Percentiles rank a stretch among this genome's conserved stretches.
phyloP scores from a whole-genome alignment of 1,284 basidiomycete species.

The Fomitopsis betulina region DNA sequence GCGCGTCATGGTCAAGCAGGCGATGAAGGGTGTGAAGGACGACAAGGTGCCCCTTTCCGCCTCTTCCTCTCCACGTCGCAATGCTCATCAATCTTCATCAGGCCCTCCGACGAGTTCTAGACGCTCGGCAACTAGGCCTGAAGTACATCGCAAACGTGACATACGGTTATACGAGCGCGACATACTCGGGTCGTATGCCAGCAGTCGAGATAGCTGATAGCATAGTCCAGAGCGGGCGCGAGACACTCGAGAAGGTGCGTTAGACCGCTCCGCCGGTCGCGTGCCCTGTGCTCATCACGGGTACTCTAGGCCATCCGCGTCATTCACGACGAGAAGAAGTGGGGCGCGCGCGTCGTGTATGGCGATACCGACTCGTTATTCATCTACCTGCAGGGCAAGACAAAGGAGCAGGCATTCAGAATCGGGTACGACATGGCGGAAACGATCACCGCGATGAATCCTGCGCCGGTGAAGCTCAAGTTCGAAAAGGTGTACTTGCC shows the following conservation, averaged over 20 bases:
- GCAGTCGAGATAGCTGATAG: constrained; percentile 97
- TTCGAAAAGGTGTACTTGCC: constrained; percentile 98
- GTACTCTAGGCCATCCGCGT: constrained; percentile 69
- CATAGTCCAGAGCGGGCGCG: constrained; percentile 94
- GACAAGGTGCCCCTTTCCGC: constrained; percentile 57
- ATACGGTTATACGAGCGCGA: constrained; percentile 93
- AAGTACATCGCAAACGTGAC: constrained; percentile 90
- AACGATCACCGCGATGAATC: constrained; percentile 82
- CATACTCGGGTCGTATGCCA: constrained; percentile 96
- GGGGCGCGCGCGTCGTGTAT: constrained; percentile 91
- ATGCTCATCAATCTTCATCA: constrained; percentile 25
- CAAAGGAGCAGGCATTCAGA: constrained; percentile 89
- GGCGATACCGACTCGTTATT: constrained; percentile 99
- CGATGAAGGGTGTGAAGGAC: constrained; percentile 78
- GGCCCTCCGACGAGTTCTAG: constrained; percentile 71
- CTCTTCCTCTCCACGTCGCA: neutral
- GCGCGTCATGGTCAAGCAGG: constrained; percentile 96
- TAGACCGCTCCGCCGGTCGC: neutral
- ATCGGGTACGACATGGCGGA: constrained; percentile 93
- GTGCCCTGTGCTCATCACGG: neutral
- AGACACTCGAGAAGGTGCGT: constrained; percentile 89
- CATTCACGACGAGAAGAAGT: constrained; percentile 76
- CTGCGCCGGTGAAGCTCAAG: constrained; percentile 90
- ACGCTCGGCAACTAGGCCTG: constrained; percentile 85
- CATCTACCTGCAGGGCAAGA: constrained; percentile 83